Percentiles rank a stretch among this genome's conserved stretches.
Evolutionary conservation across 2,329 filamentous ascomycete species (phyloP).

Genomic region (Corinectria fuckeliana): DNA sequence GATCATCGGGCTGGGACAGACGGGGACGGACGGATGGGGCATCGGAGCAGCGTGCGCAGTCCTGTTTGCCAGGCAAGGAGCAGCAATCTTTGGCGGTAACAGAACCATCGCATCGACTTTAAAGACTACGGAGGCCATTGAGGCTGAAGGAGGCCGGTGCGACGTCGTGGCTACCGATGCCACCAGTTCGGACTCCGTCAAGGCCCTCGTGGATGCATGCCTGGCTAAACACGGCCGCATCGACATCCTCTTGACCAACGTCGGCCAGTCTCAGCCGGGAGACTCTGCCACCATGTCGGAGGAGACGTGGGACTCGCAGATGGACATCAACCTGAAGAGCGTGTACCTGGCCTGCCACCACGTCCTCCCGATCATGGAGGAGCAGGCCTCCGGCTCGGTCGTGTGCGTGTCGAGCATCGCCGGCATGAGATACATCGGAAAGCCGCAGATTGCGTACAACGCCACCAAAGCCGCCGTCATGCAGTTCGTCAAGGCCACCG

Average conservation of each 20-base stretch:
- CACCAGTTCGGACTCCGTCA: constrained; percentile 58
- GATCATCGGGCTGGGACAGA: constrained; percentile 54
- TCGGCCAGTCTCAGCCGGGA: constrained; percentile 62
- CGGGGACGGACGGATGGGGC: constrained; percentile 54
- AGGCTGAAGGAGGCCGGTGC: constrained; percentile 42
- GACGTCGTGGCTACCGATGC: constrained; percentile 56
- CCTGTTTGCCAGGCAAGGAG: constrained; percentile 55
- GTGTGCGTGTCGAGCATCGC: constrained; percentile 59
- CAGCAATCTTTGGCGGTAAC: constrained; percentile 58
- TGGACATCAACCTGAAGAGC: constrained; percentile 62
- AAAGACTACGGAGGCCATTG: constrained; percentile 48
- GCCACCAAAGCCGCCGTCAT: constrained; percentile 58
- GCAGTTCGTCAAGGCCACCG: constrained; percentile 57
- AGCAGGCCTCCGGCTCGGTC: constrained; percentile 49
- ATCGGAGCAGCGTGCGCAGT: constrained; percentile 59
- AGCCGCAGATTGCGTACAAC: constrained; percentile 60
- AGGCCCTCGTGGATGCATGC: constrained; percentile 58
- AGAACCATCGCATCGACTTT: constrained; percentile 48
- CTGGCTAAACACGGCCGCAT: constrained; percentile 59
- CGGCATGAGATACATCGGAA: constrained; percentile 56
- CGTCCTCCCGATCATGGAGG: constrained; percentile 61
- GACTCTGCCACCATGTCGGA: constrained; percentile 56
- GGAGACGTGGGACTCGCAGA: constrained; percentile 57
- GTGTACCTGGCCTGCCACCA: constrained; percentile 60
- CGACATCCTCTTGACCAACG: constrained; percentile 67